These are phyloP conservation scores for Alternaria triticimaculans DNA, from an alignment of 2,329 filamentous ascomycete species.

Conservation along the genomic window DNA sequence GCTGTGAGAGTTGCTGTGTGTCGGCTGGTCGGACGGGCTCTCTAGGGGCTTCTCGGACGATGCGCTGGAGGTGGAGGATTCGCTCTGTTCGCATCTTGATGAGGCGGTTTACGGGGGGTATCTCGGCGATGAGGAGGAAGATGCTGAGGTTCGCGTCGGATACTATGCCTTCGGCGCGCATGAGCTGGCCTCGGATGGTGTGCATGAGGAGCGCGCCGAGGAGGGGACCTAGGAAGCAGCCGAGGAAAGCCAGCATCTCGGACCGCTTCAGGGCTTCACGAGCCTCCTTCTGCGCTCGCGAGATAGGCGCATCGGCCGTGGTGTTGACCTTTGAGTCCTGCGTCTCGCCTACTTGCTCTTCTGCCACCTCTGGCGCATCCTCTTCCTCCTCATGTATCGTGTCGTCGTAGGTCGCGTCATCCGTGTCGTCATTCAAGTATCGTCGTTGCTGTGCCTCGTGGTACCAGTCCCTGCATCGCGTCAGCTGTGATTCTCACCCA, in stretches of 20 bases:
- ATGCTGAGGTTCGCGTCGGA: slow-evolving; percentile 93
- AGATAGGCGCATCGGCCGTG: slow-evolving; percentile 1
- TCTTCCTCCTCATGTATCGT: slow-evolving; percentile 42
- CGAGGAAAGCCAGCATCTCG: slow-evolving; percentile 75
- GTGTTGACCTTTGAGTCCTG: slow-evolving; percentile 12
- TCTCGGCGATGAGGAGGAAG: slow-evolving; percentile 85
- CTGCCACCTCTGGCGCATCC: slow-evolving; percentile 20
- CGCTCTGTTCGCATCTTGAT: slow-evolving; percentile 80
- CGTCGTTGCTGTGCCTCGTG: slow-evolving; percentile 54
- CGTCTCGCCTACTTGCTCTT: slow-evolving; percentile 17
- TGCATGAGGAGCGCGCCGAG: slow-evolving; percentile 86
- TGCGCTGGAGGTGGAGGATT: slow-evolving; percentile 80
- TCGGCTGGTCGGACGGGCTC: slow-evolving; percentile 24
- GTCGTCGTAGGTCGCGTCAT: slow-evolving; percentile 24
- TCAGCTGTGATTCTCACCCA: slow-evolving; percentile 6
- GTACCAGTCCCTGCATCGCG: slow-evolving; percentile 58
- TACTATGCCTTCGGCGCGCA: slow-evolving; percentile 83
- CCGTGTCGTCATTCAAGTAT: slow-evolving; percentile 34
- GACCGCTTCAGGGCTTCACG: slow-evolving; percentile 72
- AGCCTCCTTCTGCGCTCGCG: slow-evolving; percentile 50
- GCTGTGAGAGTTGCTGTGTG: slow-evolving; percentile 58
- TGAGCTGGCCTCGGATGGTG: slow-evolving; percentile 78
- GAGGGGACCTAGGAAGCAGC: slow-evolving; percentile 80
- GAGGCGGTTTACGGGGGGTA: slow-evolving; percentile 81
- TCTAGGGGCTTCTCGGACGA: slow-evolving; percentile 57